phyloP scores from a whole-genome alignment of 106 monocot species.

The Phalaenopsis aphrodite region DNA sequence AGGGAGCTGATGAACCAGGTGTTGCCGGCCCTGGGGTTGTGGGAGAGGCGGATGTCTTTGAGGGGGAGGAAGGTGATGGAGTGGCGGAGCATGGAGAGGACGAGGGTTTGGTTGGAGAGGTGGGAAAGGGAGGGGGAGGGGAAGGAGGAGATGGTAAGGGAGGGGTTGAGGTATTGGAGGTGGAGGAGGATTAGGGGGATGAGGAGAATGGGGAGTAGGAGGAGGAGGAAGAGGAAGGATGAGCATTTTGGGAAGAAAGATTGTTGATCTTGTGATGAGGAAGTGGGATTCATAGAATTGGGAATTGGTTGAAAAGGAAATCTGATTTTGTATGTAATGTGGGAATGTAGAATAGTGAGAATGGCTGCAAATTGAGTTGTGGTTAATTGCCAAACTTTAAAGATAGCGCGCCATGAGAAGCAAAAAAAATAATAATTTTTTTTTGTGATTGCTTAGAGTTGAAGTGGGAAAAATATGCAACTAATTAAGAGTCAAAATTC shows the following conservation, averaged over 20 bases:
- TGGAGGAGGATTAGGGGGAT: background rate
- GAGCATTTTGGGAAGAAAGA: background rate
- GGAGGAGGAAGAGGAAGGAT: background rate
- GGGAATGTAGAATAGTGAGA: too few species aligned
- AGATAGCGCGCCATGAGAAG: background rate
- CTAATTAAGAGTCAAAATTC: background rate
- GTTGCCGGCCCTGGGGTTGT: slow-evolving; percentile 11
- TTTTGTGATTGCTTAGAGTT: background rate
- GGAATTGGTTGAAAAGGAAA: background rate
- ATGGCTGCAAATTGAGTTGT: background rate
- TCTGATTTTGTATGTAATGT: background rate
- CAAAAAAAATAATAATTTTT: too few species aligned
- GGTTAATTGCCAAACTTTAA: background rate
- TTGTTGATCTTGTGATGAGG: background rate
- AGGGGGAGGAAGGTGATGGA: slow-evolving; percentile 26
- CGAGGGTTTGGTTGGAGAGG: background rate
- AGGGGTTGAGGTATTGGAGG: background rate
- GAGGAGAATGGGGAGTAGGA: background rate
- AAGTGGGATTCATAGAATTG: background rate
- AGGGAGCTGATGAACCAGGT: slow-evolving; percentile 27
- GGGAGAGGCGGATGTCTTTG: slow-evolving; percentile 29
- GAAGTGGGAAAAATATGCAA: background rate
- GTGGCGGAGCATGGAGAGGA: slow-evolving; percentile 3
- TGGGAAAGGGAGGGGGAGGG: background rate
- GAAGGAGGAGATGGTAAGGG: slow-evolving; percentile 1